Conservation (phyloP, 202 grass and related monocot genomes). For the Setaria italica region DNA sequence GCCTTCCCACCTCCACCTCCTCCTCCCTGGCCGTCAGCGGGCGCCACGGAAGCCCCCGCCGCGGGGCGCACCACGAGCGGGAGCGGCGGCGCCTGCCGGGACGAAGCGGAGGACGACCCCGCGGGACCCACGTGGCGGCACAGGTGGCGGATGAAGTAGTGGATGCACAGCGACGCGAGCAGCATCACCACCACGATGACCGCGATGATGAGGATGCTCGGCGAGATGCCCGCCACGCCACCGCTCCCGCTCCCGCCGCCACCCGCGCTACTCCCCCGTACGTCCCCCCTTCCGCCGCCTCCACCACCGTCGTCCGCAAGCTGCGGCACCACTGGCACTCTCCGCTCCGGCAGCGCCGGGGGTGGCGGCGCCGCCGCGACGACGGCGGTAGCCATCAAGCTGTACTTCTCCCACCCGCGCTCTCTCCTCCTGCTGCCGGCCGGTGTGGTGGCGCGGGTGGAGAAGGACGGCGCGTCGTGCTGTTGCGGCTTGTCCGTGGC, state of each 20-base stretch:
- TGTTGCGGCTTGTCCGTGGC: constrained; percentile 41
- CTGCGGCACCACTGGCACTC: constrained; percentile 36
- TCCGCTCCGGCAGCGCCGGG: constrained; percentile 15
- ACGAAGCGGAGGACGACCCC: constrained; percentile 1
- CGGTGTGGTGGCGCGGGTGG: background rate
- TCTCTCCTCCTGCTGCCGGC: background rate
- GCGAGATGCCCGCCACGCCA: constrained; percentile 52
- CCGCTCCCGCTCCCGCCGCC: constrained; percentile 29
- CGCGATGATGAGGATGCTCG: constrained; percentile 70
- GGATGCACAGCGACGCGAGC: constrained; percentile 60
- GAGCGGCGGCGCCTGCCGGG: constrained; percentile 43
- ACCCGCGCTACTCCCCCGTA: constrained; percentile 7
- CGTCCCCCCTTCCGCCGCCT: background rate
- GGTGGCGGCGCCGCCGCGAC: constrained; percentile 30
- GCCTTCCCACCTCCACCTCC: constrained; percentile 18
- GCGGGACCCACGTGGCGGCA: constrained; percentile 45
- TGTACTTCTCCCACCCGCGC: background rate
- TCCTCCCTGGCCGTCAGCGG: constrained; percentile 21
- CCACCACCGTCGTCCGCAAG: constrained; percentile 39
- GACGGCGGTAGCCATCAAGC: constrained; percentile 39
- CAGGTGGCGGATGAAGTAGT: constrained; percentile 65
- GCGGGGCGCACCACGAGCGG: constrained; percentile 39
- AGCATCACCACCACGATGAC: constrained; percentile 69
- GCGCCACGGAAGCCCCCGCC: constrained; percentile 19
- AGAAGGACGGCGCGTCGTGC: constrained; percentile 14